Conservation (phyloP, 2,329 filamentous ascomycete genomes). For the Aspergillus sergii region DNA sequence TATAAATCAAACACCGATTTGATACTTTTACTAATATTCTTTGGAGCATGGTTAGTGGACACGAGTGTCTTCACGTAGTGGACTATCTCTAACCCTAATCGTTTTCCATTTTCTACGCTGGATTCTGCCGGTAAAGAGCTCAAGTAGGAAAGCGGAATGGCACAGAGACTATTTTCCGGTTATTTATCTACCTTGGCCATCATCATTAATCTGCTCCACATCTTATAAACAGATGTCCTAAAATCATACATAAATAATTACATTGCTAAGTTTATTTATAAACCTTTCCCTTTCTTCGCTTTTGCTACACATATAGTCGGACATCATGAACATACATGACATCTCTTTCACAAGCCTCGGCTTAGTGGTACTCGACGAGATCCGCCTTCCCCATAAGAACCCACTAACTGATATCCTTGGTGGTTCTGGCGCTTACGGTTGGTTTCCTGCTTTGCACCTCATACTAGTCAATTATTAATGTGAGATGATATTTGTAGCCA, state of each 20-base stretch:
- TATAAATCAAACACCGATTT: no score
- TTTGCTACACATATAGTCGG: background rate
- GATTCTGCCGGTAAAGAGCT: background rate
- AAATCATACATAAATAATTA: no score
- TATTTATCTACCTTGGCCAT: background rate
- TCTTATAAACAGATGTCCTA: no score
- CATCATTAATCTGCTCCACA: no score
- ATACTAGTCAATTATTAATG: background rate
- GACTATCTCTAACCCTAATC: no score
- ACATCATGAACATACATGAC: background rate
- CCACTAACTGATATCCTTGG: slow-evolving; percentile 32
- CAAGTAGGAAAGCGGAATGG: background rate
- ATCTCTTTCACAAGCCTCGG: slow-evolving; percentile 35
- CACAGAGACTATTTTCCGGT: background rate
- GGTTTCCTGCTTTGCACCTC: background rate
- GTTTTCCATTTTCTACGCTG: no score
- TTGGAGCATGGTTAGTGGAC: no score
- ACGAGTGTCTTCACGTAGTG: no score
- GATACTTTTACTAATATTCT: no score
- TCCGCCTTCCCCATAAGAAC: slow-evolving; percentile 28
- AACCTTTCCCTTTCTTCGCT: no score
- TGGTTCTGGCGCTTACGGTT: slow-evolving; percentile 37
- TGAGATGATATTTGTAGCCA: slow-evolving; percentile 15
- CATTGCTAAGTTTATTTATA: no score
- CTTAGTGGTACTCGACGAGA: slow-evolving; percentile 39